Evolutionary conservation across 257 asterid species (phyloP).

Genomic region (Solanum arcanum): DNA sequence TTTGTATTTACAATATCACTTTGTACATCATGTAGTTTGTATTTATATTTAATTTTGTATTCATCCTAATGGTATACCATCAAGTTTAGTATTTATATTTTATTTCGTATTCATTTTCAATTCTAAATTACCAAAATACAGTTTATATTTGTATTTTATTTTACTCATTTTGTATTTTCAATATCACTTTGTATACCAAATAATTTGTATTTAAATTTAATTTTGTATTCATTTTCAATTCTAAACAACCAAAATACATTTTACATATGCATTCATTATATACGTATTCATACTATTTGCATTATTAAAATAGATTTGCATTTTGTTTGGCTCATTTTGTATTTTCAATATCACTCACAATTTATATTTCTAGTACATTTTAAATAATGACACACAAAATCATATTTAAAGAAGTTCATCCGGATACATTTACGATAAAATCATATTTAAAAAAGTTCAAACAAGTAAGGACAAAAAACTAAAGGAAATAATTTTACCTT

Average conservation of each 20-base stretch:
- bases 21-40: background rate
- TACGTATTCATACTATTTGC: background rate
- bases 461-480: background rate
- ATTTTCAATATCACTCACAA: background rate
- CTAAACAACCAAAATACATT: background rate
- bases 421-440: background rate
- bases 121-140: background rate
- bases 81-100: background rate
- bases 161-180: background rate
- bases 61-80: background rate
- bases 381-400: background rate
- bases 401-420: background rate
- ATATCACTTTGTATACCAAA: background rate
- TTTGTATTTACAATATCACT: background rate
- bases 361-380: no score
- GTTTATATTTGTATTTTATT: background rate
- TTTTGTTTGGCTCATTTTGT: background rate
- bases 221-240: background rate
- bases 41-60: background rate
- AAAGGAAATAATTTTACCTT: background rate
- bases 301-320: background rate
- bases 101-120: background rate
- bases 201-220: no score
- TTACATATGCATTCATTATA: no score
- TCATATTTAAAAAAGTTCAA: background rate